phyloP scores from a whole-genome alignment of 345 rosid genomes.

The Zanthoxylum bungeanum region DNA sequence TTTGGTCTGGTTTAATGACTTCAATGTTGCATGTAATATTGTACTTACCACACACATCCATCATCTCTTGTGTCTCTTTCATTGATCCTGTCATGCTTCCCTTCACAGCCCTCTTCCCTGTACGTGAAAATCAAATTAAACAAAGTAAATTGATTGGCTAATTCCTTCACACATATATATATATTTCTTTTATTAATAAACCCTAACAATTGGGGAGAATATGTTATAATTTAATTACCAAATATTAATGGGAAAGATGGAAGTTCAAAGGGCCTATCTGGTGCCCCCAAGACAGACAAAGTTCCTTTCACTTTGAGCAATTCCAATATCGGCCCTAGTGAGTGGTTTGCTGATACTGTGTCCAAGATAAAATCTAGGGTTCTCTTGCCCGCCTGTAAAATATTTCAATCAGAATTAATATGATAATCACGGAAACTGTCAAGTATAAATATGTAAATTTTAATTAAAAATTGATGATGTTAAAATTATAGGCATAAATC shows the following conservation, averaged over 20 bases:
- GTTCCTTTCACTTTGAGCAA: conserved; percentile 55
- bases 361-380: conserved; percentile 52
- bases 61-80: conserved; percentile 56
- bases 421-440: too few species aligned
- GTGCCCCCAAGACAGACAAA: conserved; percentile 43
- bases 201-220: too few species aligned
- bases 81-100: conserved; percentile 57
- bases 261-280: conserved; percentile 41
- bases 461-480: too few species aligned
- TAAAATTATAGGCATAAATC: too few species aligned
- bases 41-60: conserved; percentile 50
- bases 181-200: background rate
- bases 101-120: conserved; percentile 53
- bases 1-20: conserved; percentile 32
- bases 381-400: conserved; percentile 36
- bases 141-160: background rate
- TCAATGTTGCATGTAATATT: conserved; percentile 53
- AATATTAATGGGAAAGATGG: conserved; percentile 59
- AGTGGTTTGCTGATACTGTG: conserved; percentile 53
- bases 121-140: too few species aligned
- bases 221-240: too few species aligned
- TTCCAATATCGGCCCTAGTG: conserved; percentile 46
- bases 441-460: too few species aligned
- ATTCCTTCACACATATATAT: too few species aligned
- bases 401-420: background rate